Evolutionary conservation across 148 eudicot species (phyloP), one percentile per base, ranked within the genome.

Genomic region (Arbutus unedo): DNA sequence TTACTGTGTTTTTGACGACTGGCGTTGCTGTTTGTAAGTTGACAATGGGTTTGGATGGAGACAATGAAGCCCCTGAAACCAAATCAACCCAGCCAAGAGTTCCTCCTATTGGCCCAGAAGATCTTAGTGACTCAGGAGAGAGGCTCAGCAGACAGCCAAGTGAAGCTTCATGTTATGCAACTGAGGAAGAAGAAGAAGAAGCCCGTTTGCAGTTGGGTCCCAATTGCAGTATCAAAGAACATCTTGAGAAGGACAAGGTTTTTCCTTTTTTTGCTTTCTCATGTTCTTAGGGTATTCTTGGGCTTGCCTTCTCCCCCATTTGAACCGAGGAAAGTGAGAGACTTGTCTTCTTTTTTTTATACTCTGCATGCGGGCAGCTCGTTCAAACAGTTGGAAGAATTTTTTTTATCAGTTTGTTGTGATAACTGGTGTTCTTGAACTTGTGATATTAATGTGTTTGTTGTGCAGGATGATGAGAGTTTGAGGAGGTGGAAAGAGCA

Each of bases 401-500:
- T 31, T 31, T 31, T 31, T 31, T 31, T 31, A n/a, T 9, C 38
- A 23, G 41, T 25, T 51, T 64, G 70, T 21, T 47, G 9, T 62
- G 59, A 4, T 19, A 45, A 56, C 16, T 13, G 43, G 54, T 75
- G 54, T 4, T 64, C 75, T 64, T 43, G 45, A 43, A 8, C 4
- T 70, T 71, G 18, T 83, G 51, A 53, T n/a, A 68, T 15, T n/a
- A n/a, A 19, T 55, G n/a, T 81, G 67, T 56, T 67, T 64, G 38
- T 31, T 83, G 43, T 78, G 18, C 78, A 93, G 96, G 96, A 93
- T 86, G 96, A 93, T 84, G 96, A 93, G 85, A 93, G 94, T 83
- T 85, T 93, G 82, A 93, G 96, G 85, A 90, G 92, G 85, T 93
- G 95, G 95, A 92, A 92, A 83, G 92, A 92, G 54, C 95, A 92